Percentiles rank a stretch among this genome's conserved stretches.
Evolutionary conservation across 768 basidiomycete species (phyloP).

Genomic region (Pleurotus salmoneostramineus): DNA sequence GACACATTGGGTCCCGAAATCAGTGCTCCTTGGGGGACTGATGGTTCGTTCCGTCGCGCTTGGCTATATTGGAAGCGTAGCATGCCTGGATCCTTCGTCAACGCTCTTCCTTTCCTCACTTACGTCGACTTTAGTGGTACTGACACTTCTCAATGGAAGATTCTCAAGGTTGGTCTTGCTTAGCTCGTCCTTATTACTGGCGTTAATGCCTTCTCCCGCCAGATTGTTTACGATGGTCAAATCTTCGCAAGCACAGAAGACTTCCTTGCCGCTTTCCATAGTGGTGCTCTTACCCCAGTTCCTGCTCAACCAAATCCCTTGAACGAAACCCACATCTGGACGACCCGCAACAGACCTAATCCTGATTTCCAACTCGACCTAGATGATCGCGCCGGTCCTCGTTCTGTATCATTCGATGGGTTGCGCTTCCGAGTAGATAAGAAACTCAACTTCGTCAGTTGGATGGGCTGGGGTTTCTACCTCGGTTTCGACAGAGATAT

Average conservation of each 20-base stretch:
- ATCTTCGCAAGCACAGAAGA: slow-evolving; percentile 43
- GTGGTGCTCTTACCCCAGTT: slow-evolving; percentile 46
- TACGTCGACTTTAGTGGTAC: slow-evolving; percentile 56
- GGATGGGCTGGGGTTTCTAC: slow-evolving; percentile 66
- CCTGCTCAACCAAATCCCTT: slow-evolving; percentile 22
- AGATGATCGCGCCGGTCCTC: slow-evolving; percentile 63
- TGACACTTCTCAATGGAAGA: slow-evolving; percentile 46
- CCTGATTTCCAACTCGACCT: slow-evolving; percentile 37
- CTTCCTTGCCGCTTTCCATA: slow-evolving; percentile 49
- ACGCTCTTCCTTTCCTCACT: slow-evolving; percentile 50
- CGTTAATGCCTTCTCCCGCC: neutral
- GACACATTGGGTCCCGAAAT: slow-evolving; percentile 46
- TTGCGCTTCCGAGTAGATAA: slow-evolving; percentile 53
- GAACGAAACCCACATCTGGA: slow-evolving; percentile 37
- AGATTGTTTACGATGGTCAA: slow-evolving; percentile 61
- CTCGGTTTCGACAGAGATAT: slow-evolving; percentile 65
- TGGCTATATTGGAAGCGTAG: slow-evolving; percentile 52
- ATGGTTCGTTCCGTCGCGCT: slow-evolving; percentile 53
- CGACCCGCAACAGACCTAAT: slow-evolving; percentile 37
- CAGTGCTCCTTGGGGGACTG: slow-evolving; percentile 52
- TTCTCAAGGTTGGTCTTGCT: slow-evolving; percentile 36
- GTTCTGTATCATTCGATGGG: slow-evolving; percentile 58
- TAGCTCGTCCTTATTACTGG: neutral
- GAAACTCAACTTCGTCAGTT: slow-evolving; percentile 50
- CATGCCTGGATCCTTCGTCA: slow-evolving; percentile 47